Base-by-base conservation (phyloP, 2,329 filamentous ascomycete species). In the Pyrenochaeta sp. region DNA sequence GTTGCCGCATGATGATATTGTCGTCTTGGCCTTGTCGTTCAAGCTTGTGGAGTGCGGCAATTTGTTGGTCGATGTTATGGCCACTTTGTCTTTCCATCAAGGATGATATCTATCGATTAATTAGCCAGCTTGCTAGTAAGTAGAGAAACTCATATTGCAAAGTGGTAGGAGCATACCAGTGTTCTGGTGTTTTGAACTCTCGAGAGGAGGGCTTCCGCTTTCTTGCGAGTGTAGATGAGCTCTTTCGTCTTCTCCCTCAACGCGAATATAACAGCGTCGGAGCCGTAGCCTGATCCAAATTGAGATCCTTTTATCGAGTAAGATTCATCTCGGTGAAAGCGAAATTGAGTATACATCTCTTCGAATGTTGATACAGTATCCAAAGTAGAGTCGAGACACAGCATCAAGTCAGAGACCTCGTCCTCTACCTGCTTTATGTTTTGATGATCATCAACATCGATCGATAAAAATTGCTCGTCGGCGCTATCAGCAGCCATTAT, bases 361-460 rank as follows among this genome's bases (percentile, higher is more conserved):
- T 42, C 12, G 15, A 66, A 51, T 12, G 54, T 60, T 6, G 48
- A 37, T 3, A 68, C 36, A 0, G 59, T 67, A 27, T 66, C 66
- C 2, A 52, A 29, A 3, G 63, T 66, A 0, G 62, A 64, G 7
- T 67, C 62, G 0, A 68, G 53, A 37, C 62, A 67, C 1, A 67
- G 39, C 1, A 63, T 46, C 2, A 62, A 42, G 31, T 68, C 64
- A 14, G 59, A 51, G 1, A 59, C 47, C 5, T 53, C 29, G 18
- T 68, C 62, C 43, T 66, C 62, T 27, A 68, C 60, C n/a, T 56
- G 45, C 31, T 64, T 68, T 10, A 64, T 11, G 21, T 59, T 21
- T 39, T 63, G 59, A 20, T 63, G 58, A 30, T 67, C 64, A 15
- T 64, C 60, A 2, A 59, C 30, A 2, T 58, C 46, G 11, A 67